phyloP scores from a whole-genome alignment of 1,139 yeast species.

The Magnusiomyces paraingens region DNA sequence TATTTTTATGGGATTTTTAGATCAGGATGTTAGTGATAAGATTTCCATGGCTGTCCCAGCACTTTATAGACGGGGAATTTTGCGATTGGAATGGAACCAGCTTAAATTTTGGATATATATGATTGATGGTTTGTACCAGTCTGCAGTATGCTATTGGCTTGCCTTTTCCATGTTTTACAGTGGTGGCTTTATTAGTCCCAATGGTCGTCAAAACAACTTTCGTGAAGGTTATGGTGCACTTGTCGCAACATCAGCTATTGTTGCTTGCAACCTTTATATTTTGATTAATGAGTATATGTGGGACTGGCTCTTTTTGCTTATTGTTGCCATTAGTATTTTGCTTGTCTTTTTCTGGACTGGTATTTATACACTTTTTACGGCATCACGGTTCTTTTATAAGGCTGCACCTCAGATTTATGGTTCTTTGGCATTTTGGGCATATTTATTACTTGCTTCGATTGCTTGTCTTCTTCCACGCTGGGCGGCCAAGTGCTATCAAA shows the following conservation, averaged over 20 bases:
- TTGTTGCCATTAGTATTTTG: conserved; percentile 58
- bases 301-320: conserved; percentile 79
- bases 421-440: conserved; percentile 73
- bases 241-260: conserved; percentile 72
- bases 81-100: conserved; percentile 76
- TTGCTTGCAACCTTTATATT: conserved; percentile 75
- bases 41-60: conserved; percentile 82
- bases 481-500: conserved; percentile 54
- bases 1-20: conserved; percentile 81
- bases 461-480: conserved; percentile 76
- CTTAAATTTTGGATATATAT: conserved; percentile 73
- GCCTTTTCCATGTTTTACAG: conserved; percentile 64
- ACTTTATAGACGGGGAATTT: conserved; percentile 75
- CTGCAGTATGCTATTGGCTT: conserved; percentile 77
- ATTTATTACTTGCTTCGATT: conserved; percentile 61
- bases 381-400: conserved; percentile 65
- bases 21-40: conserved; percentile 83
- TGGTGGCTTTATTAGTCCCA: conserved; percentile 49
- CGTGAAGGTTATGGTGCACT: conserved; percentile 80
- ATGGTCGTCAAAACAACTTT: conserved; percentile 70
- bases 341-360: conserved; percentile 85
- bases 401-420: conserved; percentile 74
- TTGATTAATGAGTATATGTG: conserved; percentile 81
- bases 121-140: conserved; percentile 84
- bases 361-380: conserved; percentile 62